Conservation (phyloP, 106 monocot species). For the Allium cepa region DNA sequence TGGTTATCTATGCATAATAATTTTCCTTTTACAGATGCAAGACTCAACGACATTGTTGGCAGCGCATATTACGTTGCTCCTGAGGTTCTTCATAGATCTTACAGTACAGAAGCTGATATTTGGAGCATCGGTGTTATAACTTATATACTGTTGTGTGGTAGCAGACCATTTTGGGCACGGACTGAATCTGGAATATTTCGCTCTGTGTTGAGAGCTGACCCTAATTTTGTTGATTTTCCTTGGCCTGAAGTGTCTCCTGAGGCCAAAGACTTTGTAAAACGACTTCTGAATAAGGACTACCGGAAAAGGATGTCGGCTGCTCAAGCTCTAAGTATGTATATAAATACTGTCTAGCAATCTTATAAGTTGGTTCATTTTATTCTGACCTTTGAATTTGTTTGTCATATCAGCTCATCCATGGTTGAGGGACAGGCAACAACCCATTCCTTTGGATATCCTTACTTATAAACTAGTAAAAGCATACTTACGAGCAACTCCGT, state of each 20-base stretch:
- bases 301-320: slow-evolving; percentile 97
- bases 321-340: slow-evolving; percentile 71
- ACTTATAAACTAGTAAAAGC: slow-evolving; percentile 78
- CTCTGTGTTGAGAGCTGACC: slow-evolving; percentile 71
- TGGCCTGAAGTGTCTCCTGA: slow-evolving; percentile 68
- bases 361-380: neutral
- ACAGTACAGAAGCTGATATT: slow-evolving; percentile 72
- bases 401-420: slow-evolving; percentile 79
- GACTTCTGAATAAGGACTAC: slow-evolving; percentile 85
- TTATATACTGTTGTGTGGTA: slow-evolving; percentile 85
- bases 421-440: slow-evolving; percentile 58
- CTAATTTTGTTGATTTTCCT: slow-evolving; percentile 65
- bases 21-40: slow-evolving; percentile 50
- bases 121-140: slow-evolving; percentile 95
- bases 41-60: slow-evolving; percentile 82
- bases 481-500: slow-evolving; percentile 71
- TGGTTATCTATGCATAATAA: too few species aligned
- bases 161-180: slow-evolving; percentile 79
- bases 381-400: neutral
- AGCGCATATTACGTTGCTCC: slow-evolving; percentile 94
- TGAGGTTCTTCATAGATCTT: slow-evolving; percentile 89
- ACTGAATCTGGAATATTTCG: slow-evolving; percentile 92
- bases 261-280: slow-evolving; percentile 82
- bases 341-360: neutral
- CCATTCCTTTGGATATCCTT: slow-evolving; percentile 70